Conservation (phyloP, 2,329 filamentous ascomycete species). For the Fusarium illudens region DNA sequence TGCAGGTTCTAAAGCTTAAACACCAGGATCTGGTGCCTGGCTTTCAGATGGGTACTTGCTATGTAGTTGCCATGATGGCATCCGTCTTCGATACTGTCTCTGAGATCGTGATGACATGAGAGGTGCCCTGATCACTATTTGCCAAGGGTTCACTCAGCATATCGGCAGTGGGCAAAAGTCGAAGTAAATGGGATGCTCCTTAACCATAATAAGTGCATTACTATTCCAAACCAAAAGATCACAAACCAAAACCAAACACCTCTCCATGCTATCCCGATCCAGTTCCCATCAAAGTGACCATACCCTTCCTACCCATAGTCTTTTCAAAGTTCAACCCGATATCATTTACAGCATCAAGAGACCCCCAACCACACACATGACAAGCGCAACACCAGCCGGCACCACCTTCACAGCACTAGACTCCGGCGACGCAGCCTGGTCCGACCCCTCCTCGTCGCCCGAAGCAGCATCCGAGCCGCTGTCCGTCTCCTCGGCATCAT, state of each 20-base stretch:
- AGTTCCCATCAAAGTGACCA: neutral
- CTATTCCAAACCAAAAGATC: neutral
- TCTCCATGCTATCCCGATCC: slow-evolving; percentile 1
- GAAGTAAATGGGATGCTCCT: too few species aligned
- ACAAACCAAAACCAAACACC: slow-evolving; percentile 4
- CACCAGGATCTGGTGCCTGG: too few species aligned
- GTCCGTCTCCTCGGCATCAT: slow-evolving; percentile 12
- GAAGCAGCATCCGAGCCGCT: slow-evolving; percentile 2
- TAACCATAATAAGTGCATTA: neutral
- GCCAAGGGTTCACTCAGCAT: too few species aligned
- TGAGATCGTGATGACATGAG: too few species aligned
- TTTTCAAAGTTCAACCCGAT: neutral
- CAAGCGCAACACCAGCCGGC: slow-evolving; percentile 7
- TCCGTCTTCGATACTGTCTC: too few species aligned
- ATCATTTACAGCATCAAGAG: slow-evolving; percentile 20
- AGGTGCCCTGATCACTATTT: too few species aligned
- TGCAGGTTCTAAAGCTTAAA: neutral
- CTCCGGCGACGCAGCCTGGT: neutral
- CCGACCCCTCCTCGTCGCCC: neutral
- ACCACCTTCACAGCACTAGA: neutral
- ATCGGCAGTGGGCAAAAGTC: too few species aligned
- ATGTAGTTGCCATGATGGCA: too few species aligned
- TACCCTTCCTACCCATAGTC: neutral
- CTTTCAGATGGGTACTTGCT: too few species aligned
- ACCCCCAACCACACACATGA: slow-evolving; percentile 25